Base-by-base conservation (phyloP, 1,284 basidiomycete species). In the Cutaneotrichosporon mucoides region DNA sequence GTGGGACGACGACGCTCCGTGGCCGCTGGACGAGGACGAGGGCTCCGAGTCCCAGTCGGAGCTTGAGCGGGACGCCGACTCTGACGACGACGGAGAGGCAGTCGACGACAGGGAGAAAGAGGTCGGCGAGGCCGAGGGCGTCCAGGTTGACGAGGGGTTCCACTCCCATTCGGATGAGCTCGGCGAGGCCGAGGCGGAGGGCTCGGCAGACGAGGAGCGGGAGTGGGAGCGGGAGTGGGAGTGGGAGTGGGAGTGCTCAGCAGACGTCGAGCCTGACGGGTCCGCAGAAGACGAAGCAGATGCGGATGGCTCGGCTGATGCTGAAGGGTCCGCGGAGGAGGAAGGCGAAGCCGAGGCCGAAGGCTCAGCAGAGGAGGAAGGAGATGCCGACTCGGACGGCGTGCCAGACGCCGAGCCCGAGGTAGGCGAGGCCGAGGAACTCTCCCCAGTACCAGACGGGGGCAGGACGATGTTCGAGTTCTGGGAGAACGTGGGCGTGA, bases 11-110 rank as follows among this genome's bases (percentile, higher is more conserved):
- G 65, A 61, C 13, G 24, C 24, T 24, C 24, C 24, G 24, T 24
- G 24, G 24, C 24, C 24, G 24, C 24, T 24, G 24, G 24, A 24
- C 24, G 24, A 24, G 24, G 24, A 24, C 24, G 24, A 24, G 24
- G 24, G 24, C 24, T 24, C 24, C 24, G 38, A 40, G 9, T 40
- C 38, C 12, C 9, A 40, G 38, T 12, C 38, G 8, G 8, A 8
- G 38, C 38, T 40, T 16, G 60, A 44, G 24, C 24, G 24, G 10
- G 60, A 53, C 36, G 62, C 45, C 35, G 63, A 44, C 40, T 61
- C 56, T n/a, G 51, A 47, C 35, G 68, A 69, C 50, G 68, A 69
- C 43, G 73, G 75, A 51, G 73, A 67, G 3, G 56, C 68, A 38
- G 67, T 64, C 6, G 67, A 64, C 33, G 58, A 55, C n/a, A 55